These are phyloP conservation scores for Trametes sp. DNA, from an alignment of 1,284 basidiomycete genomes.

Conservation along the genomic window DNA sequence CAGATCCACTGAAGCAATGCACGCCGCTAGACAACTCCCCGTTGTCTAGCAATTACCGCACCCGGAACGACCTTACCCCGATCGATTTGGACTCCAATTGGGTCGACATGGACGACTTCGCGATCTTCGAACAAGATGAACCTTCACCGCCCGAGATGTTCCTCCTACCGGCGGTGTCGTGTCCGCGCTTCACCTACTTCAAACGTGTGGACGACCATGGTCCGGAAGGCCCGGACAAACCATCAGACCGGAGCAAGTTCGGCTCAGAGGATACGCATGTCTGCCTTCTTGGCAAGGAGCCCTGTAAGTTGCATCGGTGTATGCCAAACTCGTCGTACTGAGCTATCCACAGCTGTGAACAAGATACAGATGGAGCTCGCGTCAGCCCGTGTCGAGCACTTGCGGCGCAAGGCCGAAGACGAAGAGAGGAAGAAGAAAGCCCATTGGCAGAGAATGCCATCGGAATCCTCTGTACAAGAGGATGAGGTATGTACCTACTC, in stretches of 20 bases:
- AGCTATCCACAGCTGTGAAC: constrained; percentile 57
- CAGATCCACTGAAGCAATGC: constrained; percentile 70
- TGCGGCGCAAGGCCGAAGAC: constrained; percentile 44
- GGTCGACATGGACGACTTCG: constrained; percentile 85
- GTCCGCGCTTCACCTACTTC: constrained; percentile 88
- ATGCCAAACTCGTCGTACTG: neutral
- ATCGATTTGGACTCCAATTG: constrained; percentile 60
- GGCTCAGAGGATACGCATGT: constrained; percentile 88
- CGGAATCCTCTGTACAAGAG: neutral
- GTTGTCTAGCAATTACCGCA: constrained; percentile 57
- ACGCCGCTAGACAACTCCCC: constrained; percentile 55
- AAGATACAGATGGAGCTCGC: constrained; percentile 77
- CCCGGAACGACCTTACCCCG: constrained; percentile 50
- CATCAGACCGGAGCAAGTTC: constrained; percentile 76
- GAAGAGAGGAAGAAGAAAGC: constrained; percentile 6
- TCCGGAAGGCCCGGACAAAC: constrained; percentile 46
- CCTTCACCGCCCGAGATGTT: constrained; percentile 70
- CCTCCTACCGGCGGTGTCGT: constrained; percentile 76
- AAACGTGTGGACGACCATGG: constrained; percentile 54
- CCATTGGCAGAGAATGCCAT: neutral
- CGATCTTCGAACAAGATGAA: constrained; percentile 77
- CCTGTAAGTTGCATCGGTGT: constrained; percentile 57
- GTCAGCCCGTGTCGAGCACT: constrained; percentile 58
- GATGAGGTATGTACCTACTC: neutral
- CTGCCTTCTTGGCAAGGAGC: constrained; percentile 82